A percentile compares a stretch with the other conserved stretches of the same genome.
These are phyloP conservation scores for Leccinum fibrillosum DNA, from an alignment of 768 basidiomycete genomes.

Conservation along the genomic window DNA sequence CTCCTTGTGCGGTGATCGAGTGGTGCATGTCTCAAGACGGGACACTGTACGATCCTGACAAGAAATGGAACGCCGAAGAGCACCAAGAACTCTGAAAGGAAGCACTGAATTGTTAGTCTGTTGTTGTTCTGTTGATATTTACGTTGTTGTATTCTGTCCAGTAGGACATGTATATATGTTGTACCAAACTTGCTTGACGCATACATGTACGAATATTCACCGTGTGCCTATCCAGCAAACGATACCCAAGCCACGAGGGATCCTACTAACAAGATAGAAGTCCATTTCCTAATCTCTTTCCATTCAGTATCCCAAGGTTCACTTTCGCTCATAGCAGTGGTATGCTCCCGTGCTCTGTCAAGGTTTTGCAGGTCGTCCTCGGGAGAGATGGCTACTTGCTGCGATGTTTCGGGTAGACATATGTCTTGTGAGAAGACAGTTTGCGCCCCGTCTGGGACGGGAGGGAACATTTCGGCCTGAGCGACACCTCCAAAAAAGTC, in stretches of 20 bases:
- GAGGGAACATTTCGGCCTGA: conserved; percentile 65
- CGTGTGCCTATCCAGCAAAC: conserved; percentile 10
- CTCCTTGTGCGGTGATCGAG: conserved; percentile 52
- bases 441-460: conserved; percentile 1
- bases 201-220: neutral
- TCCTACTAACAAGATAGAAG: conserved; percentile 23
- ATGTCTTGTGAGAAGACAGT: neutral
- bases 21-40: conserved; percentile 65
- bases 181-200: neutral
- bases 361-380: neutral
- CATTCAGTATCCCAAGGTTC: conserved; percentile 15
- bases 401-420: neutral
- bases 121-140: neutral
- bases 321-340: neutral
- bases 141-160: neutral
- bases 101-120: neutral
- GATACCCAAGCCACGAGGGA: conserved; percentile 30
- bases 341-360: neutral
- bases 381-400: neutral
- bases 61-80: conserved; percentile 22
- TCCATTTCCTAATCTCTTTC: conserved; percentile 30
- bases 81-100: conserved; percentile 1
- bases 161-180: neutral
- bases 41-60: conserved; percentile 35
- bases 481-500: conserved; percentile 90